Evolutionary conservation across 768 basidiomycete genomes (phyloP).

Genomic region (Pulveroboletus sp.): DNA sequence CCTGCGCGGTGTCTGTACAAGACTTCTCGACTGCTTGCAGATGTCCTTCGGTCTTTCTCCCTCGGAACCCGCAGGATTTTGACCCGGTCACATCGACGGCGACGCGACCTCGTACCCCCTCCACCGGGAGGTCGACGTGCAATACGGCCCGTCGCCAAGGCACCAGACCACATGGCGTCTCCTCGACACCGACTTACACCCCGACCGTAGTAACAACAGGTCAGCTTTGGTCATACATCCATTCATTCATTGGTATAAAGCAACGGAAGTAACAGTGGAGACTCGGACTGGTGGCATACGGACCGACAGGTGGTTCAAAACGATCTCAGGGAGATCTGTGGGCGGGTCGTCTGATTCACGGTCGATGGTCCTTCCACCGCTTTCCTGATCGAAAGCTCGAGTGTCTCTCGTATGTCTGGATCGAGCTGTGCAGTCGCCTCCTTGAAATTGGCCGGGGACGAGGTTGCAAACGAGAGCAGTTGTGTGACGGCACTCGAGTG

Average conservation of each 20-base stretch:
- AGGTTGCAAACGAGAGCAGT: conserved; percentile 66
- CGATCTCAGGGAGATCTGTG: conserved; percentile 73
- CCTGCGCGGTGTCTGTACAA: no score
- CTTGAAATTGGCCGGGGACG: conserved; percentile 74
- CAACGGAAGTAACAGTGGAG: neutral
- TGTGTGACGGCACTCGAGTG: conserved; percentile 61
- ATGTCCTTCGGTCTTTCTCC: no score
- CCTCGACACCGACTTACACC: no score
- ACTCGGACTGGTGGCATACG: neutral
- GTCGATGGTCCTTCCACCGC: conserved; percentile 52
- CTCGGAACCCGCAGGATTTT: no score
- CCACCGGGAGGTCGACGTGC: no score
- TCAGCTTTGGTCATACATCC: neutral
- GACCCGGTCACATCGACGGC: no score
- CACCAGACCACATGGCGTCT: no score
- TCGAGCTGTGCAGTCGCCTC: conserved; percentile 73
- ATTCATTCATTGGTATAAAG: conserved; percentile 2
- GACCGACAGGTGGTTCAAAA: conserved; percentile 38
- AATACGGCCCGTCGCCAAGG: no score
- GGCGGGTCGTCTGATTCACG: conserved; percentile 44
- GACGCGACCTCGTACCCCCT: no score
- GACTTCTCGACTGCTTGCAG: no score
- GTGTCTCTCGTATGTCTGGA: conserved; percentile 45
- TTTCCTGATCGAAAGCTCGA: conserved; percentile 78
- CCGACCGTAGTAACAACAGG: no score